Conservation (phyloP, 1,284 basidiomycete genomes). For the Lentinus polychrous region DNA sequence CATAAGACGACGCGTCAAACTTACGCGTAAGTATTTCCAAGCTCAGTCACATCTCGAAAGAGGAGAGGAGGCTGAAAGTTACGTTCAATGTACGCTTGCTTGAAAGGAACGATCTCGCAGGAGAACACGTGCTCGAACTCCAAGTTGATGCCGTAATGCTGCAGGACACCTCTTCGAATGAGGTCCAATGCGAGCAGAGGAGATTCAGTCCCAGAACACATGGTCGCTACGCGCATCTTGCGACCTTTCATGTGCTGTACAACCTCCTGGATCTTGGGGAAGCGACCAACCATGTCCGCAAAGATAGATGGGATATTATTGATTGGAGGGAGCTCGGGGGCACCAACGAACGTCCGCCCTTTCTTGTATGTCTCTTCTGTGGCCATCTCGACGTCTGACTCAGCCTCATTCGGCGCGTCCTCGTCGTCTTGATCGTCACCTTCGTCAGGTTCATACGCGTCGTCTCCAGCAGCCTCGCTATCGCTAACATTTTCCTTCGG, state of each 20-base stretch:
- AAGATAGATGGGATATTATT: slow-evolving; percentile 82
- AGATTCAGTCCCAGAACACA: slow-evolving; percentile 97
- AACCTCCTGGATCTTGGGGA: slow-evolving; percentile 64
- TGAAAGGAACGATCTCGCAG: slow-evolving; percentile 97
- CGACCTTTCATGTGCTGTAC: slow-evolving; percentile 72
- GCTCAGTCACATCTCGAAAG: slow-evolving; percentile 92
- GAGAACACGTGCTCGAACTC: slow-evolving; percentile 92
- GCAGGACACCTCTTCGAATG: slow-evolving; percentile 68
- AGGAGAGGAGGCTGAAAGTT: slow-evolving; percentile 90
- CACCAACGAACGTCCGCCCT: slow-evolving; percentile 32
- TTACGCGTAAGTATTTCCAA: slow-evolving; percentile 73
- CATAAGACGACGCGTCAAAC: slow-evolving; percentile 20
- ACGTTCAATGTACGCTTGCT: slow-evolving; percentile 95
- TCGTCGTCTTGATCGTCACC: background rate
- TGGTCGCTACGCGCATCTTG: slow-evolving; percentile 89
- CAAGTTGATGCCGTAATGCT: slow-evolving; percentile 61
- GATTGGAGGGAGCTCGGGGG: slow-evolving; percentile 74
- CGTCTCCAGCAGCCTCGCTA: background rate
- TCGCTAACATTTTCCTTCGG: background rate
- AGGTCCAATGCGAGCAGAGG: slow-evolving; percentile 86
- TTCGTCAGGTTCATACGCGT: background rate
- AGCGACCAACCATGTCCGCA: slow-evolving; percentile 68
- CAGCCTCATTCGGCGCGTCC: slow-evolving; percentile 17
- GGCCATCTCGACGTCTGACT: slow-evolving; percentile 29
- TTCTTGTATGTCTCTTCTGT: slow-evolving; percentile 15